Evolutionary conservation across 768 basidiomycete genomes (phyloP).

Genomic region (Trametes cingulata): DNA sequence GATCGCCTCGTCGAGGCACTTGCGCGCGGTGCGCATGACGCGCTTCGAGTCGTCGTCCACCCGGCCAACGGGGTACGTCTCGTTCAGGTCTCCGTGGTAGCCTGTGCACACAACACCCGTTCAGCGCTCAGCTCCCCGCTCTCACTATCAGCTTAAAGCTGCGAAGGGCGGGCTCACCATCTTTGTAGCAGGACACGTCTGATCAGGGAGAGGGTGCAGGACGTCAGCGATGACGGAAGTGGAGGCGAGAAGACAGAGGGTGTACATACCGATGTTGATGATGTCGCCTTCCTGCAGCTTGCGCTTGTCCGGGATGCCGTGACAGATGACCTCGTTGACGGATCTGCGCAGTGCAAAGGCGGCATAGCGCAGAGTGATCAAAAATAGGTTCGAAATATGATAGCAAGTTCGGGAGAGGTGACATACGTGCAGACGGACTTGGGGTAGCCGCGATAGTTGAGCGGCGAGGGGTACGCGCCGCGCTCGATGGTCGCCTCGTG

Average conservation of each 20-base stretch:
- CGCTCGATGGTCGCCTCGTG: conserved; percentile 91
- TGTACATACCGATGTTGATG: conserved; percentile 78
- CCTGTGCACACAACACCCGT: conserved; percentile 43
- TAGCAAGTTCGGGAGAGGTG: background rate
- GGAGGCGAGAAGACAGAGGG: background rate
- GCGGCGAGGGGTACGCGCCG: conserved; percentile 89
- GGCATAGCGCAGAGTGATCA: no score
- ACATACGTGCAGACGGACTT: conserved; percentile 96
- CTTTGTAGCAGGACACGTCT: conserved; percentile 82
- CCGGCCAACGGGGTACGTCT: conserved; percentile 86
- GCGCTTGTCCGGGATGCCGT: conserved; percentile 91
- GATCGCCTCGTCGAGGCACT: conserved; percentile 87
- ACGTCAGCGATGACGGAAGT: background rate
- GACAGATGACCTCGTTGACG: conserved; percentile 95
- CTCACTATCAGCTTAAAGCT: background rate
- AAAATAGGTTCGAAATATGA: background rate
- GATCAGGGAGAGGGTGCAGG: background rate
- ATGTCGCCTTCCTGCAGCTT: conserved; percentile 92
- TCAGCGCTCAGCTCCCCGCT: no score
- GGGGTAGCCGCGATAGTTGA: conserved; percentile 89
- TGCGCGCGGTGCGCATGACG: conserved; percentile 79
- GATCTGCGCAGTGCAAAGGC: conserved; percentile 48
- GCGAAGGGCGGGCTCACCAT: conserved; percentile 47
- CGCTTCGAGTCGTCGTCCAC: conserved; percentile 83
- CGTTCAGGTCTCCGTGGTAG: conserved; percentile 91